Base-by-base conservation (phyloP, 1,284 basidiomycete genomes). In the Austroboletus novae-zelandiae region DNA sequence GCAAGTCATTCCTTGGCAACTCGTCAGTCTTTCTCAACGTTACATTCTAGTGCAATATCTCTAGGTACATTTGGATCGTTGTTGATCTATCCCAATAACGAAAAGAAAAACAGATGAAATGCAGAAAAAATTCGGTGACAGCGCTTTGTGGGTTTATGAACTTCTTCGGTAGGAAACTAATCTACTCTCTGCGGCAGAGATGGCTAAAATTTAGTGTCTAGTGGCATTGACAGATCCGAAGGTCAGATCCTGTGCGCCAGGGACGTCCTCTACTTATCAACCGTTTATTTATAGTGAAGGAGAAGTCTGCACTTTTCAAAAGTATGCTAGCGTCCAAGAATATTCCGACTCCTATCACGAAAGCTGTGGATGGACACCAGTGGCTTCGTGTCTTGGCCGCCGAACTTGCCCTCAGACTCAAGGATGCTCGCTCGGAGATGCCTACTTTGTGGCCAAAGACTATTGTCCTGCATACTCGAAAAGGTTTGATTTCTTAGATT, bases 281-380 rank as follows among this genome's bases (percentile, higher is more conserved):
- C 1, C 41, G 47, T 30, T 36, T 51, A 53, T 32, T 55, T 37
- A 5, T 31, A 91, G 94, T 97, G 41, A 94, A 92, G 64, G 89
- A 92, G 61, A 93, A 94, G 66, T 78, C 88, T 4, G 74, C 79
- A 0, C 74, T 88, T 36, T 85, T 80, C 55, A 97, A 97, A 72
- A 94, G 90, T 57, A 98, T 98, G 94, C 74, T 94, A 46, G 92
- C 93, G 0, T 88, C 91, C 10, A 98, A 98, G 69, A 97, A 96
- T 62, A 80, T 96, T 20, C 83, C 86, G 0, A 83, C 84, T 20
- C 81, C 86, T 1, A 84, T 97, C 32, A 86, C 78, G 2, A 86
- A 83, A 34, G 71, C 80, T 11, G 74, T 81, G 7, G 86, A 94
- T 58, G 93, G 91, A 0, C 75, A 83, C 45, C 90, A 94, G 56